A percentile compares a stretch with the other conserved stretches of the same genome.
phyloP scores from a whole-genome alignment of 1,284 basidiomycete genomes.

The Pascua sp. region DNA sequence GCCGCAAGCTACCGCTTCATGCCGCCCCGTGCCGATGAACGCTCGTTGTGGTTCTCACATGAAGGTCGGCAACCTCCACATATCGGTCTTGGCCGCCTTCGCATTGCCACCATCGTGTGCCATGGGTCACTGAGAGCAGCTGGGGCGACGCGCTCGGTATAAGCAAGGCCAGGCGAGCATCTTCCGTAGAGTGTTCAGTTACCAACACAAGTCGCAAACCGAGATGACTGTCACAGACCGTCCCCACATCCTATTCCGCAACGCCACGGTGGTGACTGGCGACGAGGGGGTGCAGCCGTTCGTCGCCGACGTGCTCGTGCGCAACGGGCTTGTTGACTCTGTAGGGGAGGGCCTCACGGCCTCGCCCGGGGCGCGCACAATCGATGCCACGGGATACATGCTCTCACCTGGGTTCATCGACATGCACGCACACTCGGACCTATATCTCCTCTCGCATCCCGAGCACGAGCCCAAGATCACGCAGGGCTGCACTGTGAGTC shows the following conservation, averaged over 20 bases:
- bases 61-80: too few species aligned
- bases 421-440: constrained; percentile 48
- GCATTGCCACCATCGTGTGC: too few species aligned
- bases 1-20: too few species aligned
- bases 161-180: too few species aligned
- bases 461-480: constrained; percentile 44
- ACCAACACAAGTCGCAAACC: background rate
- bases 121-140: too few species aligned
- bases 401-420: constrained; percentile 48
- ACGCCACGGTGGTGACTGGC: constrained; percentile 31
- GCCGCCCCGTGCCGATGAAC: too few species aligned
- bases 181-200: too few species aligned
- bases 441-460: constrained; percentile 42
- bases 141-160: too few species aligned
- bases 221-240: background rate
- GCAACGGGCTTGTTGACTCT: constrained; percentile 21
- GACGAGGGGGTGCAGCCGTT: constrained; percentile 26
- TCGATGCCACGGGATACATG: constrained; percentile 31
- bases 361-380: constrained; percentile 1
- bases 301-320: constrained; percentile 34
- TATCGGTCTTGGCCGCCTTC: too few species aligned
- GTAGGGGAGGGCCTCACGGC: constrained; percentile 12
- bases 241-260: constrained; percentile 24
- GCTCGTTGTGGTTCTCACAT: too few species aligned
- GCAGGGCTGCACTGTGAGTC: constrained; percentile 44